Evolutionary conservation across 331 rosid genomes (phyloP).

Genomic region (Arachis monticola): DNA sequence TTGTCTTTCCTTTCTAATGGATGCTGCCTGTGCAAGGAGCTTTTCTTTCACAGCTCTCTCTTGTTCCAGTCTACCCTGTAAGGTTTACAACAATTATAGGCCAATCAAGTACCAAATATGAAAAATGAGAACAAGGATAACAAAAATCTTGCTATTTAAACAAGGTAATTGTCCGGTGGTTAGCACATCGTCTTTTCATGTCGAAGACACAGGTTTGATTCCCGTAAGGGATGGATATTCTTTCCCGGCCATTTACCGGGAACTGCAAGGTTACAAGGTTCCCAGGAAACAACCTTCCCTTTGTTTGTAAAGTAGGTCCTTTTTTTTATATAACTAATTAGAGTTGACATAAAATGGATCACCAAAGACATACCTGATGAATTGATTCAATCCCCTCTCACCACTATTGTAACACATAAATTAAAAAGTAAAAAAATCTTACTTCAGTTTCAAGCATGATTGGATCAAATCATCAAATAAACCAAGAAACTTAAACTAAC

Average conservation of each 20-base stretch:
- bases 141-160: slow-evolving; percentile 15
- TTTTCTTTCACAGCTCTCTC: slow-evolving; percentile 51
- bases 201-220: too few species aligned
- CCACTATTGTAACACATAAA: not conserved
- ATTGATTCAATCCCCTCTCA: too few species aligned
- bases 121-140: slow-evolving; percentile 24
- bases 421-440: slow-evolving; percentile 22
- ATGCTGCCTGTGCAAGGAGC: slow-evolving; percentile 51
- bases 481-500: slow-evolving; percentile 7
- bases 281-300: too few species aligned
- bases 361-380: too few species aligned
- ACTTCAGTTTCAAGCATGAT: slow-evolving; percentile 8
- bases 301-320: too few species aligned
- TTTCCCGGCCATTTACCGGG: too few species aligned
- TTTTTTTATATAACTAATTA: too few species aligned
- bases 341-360: too few species aligned
- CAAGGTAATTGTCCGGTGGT: not conserved
- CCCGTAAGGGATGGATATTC: too few species aligned
- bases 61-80: slow-evolving; percentile 56
- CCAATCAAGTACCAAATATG: slow-evolving; percentile 9
- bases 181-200: too few species aligned
- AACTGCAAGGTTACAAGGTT: too few species aligned
- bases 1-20: slow-evolving; percentile 53
- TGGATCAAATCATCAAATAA: not conserved
- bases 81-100: slow-evolving; percentile 24